These are phyloP conservation scores for Boechera retrofracta DNA, from an alignment of 345 rosid species.

Conservation along the genomic window DNA sequence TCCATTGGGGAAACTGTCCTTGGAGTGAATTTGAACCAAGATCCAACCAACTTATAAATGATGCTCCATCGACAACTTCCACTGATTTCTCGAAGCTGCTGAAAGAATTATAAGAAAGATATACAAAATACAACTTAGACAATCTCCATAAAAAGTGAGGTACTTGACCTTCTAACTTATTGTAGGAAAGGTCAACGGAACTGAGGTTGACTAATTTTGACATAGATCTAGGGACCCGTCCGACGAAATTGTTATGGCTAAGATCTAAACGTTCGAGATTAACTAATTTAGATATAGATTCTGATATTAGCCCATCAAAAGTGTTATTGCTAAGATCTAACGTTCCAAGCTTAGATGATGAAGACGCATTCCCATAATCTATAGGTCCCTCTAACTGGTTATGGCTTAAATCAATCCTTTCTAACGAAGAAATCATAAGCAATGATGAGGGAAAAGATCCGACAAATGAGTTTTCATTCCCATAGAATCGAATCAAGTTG, in stretches of 20 bases:
- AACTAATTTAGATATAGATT: slow-evolving; percentile 1
- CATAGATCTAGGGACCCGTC: background rate
- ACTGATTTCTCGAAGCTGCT: background rate
- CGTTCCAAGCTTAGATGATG: background rate
- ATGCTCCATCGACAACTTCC: background rate
- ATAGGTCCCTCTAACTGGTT: background rate
- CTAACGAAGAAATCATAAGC: background rate
- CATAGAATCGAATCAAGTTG: background rate
- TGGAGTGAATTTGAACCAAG: slow-evolving; percentile 17
- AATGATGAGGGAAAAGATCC: background rate
- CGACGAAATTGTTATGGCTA: background rate
- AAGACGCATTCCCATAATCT: background rate
- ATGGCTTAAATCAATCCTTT: background rate
- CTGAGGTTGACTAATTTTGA: background rate
- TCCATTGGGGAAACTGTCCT: slow-evolving; percentile 39
- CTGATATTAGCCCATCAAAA: background rate
- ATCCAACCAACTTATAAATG: background rate
- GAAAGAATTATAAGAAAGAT: slow-evolving; percentile 22
- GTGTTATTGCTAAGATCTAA: background rate
- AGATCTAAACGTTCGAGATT: background rate
- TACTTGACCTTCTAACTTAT: slow-evolving; percentile 38
- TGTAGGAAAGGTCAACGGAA: slow-evolving; percentile 44
- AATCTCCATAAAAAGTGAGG: background rate
- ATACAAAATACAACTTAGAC: too few species aligned
- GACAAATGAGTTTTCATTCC: too few species aligned